Evolutionary conservation across 2,329 filamentous ascomycete species (phyloP).

Genomic region (Metarhizium robertsii): DNA sequence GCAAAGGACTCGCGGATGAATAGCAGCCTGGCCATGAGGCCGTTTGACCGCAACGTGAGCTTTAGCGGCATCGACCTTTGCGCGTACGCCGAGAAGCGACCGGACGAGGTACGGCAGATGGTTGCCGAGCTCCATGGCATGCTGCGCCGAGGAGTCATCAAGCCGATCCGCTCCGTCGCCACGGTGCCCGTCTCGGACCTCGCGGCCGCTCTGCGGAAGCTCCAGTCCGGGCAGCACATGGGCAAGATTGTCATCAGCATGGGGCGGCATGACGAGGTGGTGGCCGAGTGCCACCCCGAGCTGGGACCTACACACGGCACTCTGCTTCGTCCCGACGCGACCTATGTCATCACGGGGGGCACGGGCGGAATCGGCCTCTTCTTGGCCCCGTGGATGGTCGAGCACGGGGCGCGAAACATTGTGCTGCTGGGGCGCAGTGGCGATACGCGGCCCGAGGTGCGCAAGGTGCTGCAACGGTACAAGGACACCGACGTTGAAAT

Average conservation of each 20-base stretch:
- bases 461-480: constrained; percentile 1
- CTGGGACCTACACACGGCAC: neutral
- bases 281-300: constrained; percentile 2
- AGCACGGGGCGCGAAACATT: constrained; percentile 3
- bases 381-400: constrained; percentile 4
- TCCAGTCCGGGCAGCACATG: constrained; percentile 28
- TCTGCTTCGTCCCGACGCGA: constrained; percentile 2
- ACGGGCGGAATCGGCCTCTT: constrained; percentile 4
- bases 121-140: constrained; percentile 9
- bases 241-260: constrained; percentile 31
- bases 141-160: constrained; percentile 1
- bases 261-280: constrained; percentile 6
- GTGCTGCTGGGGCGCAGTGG: constrained; percentile 3
- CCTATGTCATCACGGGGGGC: constrained; percentile 5
- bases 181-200: constrained; percentile 20
- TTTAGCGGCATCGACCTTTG: constrained; percentile 33
- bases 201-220: constrained; percentile 27
- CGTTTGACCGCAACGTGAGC: constrained; percentile 26
- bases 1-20: constrained; percentile 25
- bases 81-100: constrained; percentile 4
- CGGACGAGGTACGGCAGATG: constrained; percentile 6
- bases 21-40: constrained; percentile 22
- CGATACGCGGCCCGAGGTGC: constrained; percentile 4
- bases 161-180: constrained; percentile 2
- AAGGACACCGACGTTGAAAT: constrained; percentile 20